A percentile compares a stretch with the other conserved stretches of the same genome.
These are phyloP conservation scores for Vigna mungo DNA, from an alignment of 306 rosid genomes.

Conservation along the genomic window DNA sequence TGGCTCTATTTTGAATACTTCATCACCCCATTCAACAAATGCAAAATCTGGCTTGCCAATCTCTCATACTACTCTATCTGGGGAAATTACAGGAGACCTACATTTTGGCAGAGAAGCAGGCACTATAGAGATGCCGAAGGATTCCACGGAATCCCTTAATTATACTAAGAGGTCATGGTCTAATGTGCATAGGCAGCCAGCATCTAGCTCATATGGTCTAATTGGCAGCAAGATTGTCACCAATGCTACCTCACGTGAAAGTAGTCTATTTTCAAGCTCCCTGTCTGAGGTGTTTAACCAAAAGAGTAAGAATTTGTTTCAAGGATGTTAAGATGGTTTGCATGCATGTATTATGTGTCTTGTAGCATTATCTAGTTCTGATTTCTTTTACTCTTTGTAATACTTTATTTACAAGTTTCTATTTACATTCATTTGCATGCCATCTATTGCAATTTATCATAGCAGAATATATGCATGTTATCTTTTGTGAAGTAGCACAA, in stretches of 20 bases:
- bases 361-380: slow-evolving; percentile 1
- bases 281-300: slow-evolving; percentile 71
- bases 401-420: slow-evolving; percentile 30
- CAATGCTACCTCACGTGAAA: slow-evolving; percentile 63
- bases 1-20: slow-evolving; percentile 57
- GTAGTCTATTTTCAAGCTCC: slow-evolving; percentile 84
- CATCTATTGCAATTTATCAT: slow-evolving; percentile 3
- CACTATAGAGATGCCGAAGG: slow-evolving; percentile 47
- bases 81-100: slow-evolving; percentile 48
- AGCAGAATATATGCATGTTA: slow-evolving; percentile 1
- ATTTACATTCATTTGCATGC: slow-evolving; percentile 35
- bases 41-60: slow-evolving; percentile 52
- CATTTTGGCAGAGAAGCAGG: slow-evolving; percentile 55
- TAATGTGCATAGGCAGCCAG: slow-evolving; percentile 52
- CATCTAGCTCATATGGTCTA: slow-evolving; percentile 66
- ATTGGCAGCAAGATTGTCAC: slow-evolving; percentile 58
- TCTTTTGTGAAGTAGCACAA: slow-evolving; percentile 29
- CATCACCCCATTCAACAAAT: slow-evolving; percentile 47
- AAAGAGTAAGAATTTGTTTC: slow-evolving; percentile 64
- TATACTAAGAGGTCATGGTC: slow-evolving; percentile 60
- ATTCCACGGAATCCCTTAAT: slow-evolving; percentile 56
- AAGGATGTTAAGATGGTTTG: slow-evolving; percentile 40
- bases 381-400: background rate
- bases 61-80: slow-evolving; percentile 49
- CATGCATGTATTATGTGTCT: slow-evolving; percentile 30